Percentiles rank a stretch among this genome's conserved stretches.
These are phyloP conservation scores for Candida morakotiae DNA, from an alignment of 805 yeast genomes.

Conservation along the genomic window DNA sequence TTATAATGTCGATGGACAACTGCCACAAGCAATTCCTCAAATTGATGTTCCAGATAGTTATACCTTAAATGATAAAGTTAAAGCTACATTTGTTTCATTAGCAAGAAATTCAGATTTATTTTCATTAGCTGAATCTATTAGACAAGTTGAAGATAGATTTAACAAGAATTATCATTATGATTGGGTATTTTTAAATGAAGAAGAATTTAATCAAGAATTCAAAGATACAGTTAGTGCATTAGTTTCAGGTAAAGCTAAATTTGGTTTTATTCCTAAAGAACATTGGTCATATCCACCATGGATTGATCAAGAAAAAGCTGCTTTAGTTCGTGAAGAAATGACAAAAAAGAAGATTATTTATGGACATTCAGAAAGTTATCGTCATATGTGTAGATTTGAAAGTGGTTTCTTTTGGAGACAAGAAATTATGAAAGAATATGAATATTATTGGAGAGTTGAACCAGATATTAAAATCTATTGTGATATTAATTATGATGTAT, in stretches of 20 bases:
- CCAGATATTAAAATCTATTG: slow-evolving; percentile 77
- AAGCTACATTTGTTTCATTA: slow-evolving; percentile 74
- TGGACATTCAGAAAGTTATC: slow-evolving; percentile 71
- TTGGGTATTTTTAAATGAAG: slow-evolving; percentile 92
- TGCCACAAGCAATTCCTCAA: slow-evolving; percentile 8
- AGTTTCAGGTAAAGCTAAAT: slow-evolving; percentile 70
- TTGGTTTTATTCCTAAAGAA: slow-evolving; percentile 73
- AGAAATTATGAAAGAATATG: slow-evolving; percentile 65
- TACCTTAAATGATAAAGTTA: slow-evolving; percentile 36
- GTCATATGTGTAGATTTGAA: slow-evolving; percentile 91
- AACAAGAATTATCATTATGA: slow-evolving; percentile 77
- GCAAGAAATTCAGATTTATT: slow-evolving; percentile 70
- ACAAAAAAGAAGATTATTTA: slow-evolving; percentile 54
- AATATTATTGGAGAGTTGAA: slow-evolving; percentile 91
- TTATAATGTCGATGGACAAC: slow-evolving; percentile 4
- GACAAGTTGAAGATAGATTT: slow-evolving; percentile 84
- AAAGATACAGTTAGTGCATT: slow-evolving; percentile 59
- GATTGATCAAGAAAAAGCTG: slow-evolving; percentile 74
- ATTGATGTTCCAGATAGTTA: slow-evolving; percentile 6
- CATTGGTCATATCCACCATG: slow-evolving; percentile 84
- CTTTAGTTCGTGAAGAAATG: slow-evolving; percentile 56
- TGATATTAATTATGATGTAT: slow-evolving; percentile 83
- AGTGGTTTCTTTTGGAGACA: slow-evolving; percentile 85
- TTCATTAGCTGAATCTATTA: slow-evolving; percentile 57
- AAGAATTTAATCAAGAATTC: slow-evolving; percentile 76